These are phyloP conservation scores for Colletotrichum liriopes DNA, from an alignment of 2,329 filamentous ascomycete genomes.

Conservation along the genomic window DNA sequence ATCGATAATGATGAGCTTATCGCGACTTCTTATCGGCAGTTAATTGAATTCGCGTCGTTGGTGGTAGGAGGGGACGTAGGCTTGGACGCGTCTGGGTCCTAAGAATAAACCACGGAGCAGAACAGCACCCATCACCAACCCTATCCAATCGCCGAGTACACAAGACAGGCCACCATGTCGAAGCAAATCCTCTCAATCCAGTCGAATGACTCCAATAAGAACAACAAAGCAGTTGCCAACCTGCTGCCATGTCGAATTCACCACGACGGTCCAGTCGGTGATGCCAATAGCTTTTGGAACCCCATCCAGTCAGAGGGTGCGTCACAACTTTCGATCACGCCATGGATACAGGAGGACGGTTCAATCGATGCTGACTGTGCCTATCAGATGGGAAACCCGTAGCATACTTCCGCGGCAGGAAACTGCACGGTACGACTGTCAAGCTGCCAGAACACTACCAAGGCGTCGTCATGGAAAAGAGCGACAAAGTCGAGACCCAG, in stretches of 20 bases:
- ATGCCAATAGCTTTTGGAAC: constrained; percentile 79
- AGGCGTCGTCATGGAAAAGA: constrained; percentile 72
- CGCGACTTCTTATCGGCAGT: constrained; percentile 29
- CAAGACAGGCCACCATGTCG: constrained; percentile 52
- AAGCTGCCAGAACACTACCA: constrained; percentile 80
- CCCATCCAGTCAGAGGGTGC: constrained; percentile 66
- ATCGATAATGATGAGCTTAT: constrained; percentile 35
- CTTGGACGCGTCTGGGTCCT: constrained; percentile 27
- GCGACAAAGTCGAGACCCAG: constrained; percentile 52
- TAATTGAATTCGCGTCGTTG: constrained; percentile 21
- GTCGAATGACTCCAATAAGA: constrained; percentile 42
- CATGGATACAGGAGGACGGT: background rate
- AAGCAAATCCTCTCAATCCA: constrained; percentile 61
- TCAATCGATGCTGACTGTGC: constrained; percentile 26
- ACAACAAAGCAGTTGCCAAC: constrained; percentile 71
- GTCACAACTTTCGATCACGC: constrained; percentile 42
- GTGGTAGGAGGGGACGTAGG: background rate
- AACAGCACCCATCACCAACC: background rate
- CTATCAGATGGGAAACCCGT: constrained; percentile 65
- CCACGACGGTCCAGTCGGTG: constrained; percentile 80
- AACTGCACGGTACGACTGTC: constrained; percentile 78
- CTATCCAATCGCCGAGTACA: background rate
- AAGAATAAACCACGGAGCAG: background rate
- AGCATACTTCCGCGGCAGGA: constrained; percentile 85
- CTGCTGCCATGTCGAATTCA: constrained; percentile 86